Conservation (phyloP, 352 stramenopile species). For the Pythium utonaiense region DNA sequence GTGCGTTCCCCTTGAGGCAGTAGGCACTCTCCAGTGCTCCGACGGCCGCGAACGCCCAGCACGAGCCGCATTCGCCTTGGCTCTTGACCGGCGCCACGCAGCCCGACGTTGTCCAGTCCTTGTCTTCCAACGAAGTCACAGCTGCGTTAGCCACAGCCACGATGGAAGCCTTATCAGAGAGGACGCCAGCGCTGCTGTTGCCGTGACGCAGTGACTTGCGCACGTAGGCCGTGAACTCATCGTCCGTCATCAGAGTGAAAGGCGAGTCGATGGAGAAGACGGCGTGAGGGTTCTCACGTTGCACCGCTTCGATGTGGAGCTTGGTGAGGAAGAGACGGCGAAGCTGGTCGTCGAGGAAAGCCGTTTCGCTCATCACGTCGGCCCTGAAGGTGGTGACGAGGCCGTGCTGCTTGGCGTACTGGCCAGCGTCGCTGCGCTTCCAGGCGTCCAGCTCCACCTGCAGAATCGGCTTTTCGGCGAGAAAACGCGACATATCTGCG, state of each 20-base stretch:
- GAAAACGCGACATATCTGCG: slow-evolving; percentile 37
- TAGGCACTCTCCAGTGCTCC: slow-evolving; percentile 90
- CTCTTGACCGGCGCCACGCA: slow-evolving; percentile 89
- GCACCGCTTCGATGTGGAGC: slow-evolving; percentile 44
- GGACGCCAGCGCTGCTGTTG: background rate
- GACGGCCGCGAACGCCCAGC: slow-evolving; percentile 96
- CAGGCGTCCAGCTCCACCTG: slow-evolving; percentile 39
- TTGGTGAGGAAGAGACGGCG: slow-evolving; percentile 63
- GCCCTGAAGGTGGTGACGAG: slow-evolving; percentile 29
- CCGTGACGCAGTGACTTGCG: slow-evolving; percentile 36
- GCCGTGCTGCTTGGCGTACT: slow-evolving; percentile 43
- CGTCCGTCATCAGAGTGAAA: slow-evolving; percentile 70
- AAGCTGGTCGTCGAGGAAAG: slow-evolving; percentile 38
- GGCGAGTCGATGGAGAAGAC: slow-evolving; percentile 63
- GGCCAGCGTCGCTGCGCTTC: slow-evolving; percentile 47
- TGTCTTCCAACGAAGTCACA: slow-evolving; percentile 15
- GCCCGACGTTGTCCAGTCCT: slow-evolving; percentile 60
- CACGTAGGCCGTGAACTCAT: slow-evolving; percentile 58
- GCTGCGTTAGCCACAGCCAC: slow-evolving; percentile 10
- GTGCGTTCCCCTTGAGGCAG: slow-evolving; percentile 63
- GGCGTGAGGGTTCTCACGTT: slow-evolving; percentile 52
- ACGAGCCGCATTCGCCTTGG: slow-evolving; percentile 96
- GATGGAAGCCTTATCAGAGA: background rate
- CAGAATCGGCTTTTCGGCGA: slow-evolving; percentile 38
- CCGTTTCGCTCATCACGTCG: slow-evolving; percentile 10